A percentile compares a stretch with the other conserved stretches of the same genome.
Conservation (phyloP, 1,284 basidiomycete species). For the Cryptococcus sp. region DNA sequence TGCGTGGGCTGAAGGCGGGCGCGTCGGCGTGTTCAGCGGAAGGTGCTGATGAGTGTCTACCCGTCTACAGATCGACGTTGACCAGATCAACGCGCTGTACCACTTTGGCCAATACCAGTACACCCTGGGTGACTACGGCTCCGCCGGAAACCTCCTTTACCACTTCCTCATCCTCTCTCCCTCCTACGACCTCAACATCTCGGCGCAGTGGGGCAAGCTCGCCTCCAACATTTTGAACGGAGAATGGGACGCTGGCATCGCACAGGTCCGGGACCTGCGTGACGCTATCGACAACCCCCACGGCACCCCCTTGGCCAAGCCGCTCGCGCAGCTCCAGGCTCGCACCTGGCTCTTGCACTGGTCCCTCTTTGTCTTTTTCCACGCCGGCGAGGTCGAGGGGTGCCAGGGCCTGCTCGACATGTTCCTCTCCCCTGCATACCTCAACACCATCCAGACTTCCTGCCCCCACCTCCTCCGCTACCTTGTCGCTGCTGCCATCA, state of each 20-base stretch:
- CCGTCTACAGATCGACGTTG: slow-evolving; percentile 69
- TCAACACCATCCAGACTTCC: slow-evolving; percentile 96
- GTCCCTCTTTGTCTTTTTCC: slow-evolving; percentile 98
- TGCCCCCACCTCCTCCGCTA: slow-evolving; percentile 95
- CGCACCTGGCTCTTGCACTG: slow-evolving; percentile 97
- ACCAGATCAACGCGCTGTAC: slow-evolving; percentile 94
- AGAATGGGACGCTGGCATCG: slow-evolving; percentile 88
- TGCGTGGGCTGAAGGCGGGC: slow-evolving; percentile 50
- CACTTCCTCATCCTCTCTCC: slow-evolving; percentile 97
- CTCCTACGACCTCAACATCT: slow-evolving; percentile 84
- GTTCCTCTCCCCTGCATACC: slow-evolving; percentile 91
- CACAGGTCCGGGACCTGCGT: slow-evolving; percentile 88
- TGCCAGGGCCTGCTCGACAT: slow-evolving; percentile 87
- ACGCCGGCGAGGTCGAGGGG: slow-evolving; percentile 79
- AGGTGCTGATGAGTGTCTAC: neutral
- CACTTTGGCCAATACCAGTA: slow-evolving; percentile 98
- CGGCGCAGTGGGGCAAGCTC: slow-evolving; percentile 97
- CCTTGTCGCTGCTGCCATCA: slow-evolving; percentile 85
- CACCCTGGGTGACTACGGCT: slow-evolving; percentile 92
- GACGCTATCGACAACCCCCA: slow-evolving; percentile 75
- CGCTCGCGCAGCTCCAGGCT: slow-evolving; percentile 82
- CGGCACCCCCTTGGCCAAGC: slow-evolving; percentile 56
- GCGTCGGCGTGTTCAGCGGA: neutral
- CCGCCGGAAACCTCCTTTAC: slow-evolving; percentile 95
- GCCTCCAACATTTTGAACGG: slow-evolving; percentile 93